Percentiles rank a stretch among this genome's conserved stretches.
Conservation (phyloP, 148 eudicot genomes). For the Selenicereus undatus region DNA sequence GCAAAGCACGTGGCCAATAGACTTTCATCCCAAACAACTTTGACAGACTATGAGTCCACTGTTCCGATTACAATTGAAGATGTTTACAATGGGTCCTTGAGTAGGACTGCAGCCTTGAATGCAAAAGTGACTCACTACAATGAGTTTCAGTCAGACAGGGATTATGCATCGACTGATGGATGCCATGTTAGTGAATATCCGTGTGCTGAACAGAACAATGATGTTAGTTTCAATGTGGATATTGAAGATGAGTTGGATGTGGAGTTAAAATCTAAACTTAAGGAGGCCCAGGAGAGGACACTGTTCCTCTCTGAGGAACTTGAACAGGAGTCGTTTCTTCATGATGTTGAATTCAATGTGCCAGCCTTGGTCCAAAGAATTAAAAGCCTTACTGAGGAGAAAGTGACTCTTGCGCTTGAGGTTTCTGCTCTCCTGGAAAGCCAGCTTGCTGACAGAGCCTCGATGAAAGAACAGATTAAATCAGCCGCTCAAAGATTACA, state of each 20-base stretch:
- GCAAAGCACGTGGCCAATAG: slow-evolving; percentile 86
- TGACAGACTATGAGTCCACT: slow-evolving; percentile 48
- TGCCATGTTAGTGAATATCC: slow-evolving; percentile 26
- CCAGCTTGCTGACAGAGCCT: slow-evolving; percentile 52
- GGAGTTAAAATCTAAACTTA: slow-evolving; percentile 49
- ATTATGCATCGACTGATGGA: slow-evolving; percentile 24
- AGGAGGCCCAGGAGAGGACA: slow-evolving; percentile 63
- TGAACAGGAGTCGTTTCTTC: slow-evolving; percentile 49
- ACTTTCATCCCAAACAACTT: slow-evolving; percentile 52
- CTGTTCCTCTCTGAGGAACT: slow-evolving; percentile 57
- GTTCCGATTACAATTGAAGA: slow-evolving; percentile 79
- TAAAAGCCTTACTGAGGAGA: slow-evolving; percentile 58
- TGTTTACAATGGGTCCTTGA: slow-evolving; percentile 46
- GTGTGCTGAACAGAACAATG: slow-evolving; percentile 18
- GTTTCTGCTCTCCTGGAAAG: slow-evolving; percentile 46
- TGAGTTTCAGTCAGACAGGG: slow-evolving; percentile 14
- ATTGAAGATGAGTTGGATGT: slow-evolving; percentile 42
- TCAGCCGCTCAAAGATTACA: slow-evolving; percentile 42
- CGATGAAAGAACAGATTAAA: slow-evolving; percentile 40
- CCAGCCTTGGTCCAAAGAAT: slow-evolving; percentile 54
- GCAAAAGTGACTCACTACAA: slow-evolving; percentile 26
- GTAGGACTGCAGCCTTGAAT: slow-evolving; percentile 24
- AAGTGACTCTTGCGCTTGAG: slow-evolving; percentile 50
- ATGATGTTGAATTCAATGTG: slow-evolving; percentile 37
- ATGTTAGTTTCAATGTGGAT: slow-evolving; percentile 18